Evolutionary conservation across 768 basidiomycete species (phyloP), one percentile per base, ranked within the genome.

Genomic region (Royoungia palumana): DNA sequence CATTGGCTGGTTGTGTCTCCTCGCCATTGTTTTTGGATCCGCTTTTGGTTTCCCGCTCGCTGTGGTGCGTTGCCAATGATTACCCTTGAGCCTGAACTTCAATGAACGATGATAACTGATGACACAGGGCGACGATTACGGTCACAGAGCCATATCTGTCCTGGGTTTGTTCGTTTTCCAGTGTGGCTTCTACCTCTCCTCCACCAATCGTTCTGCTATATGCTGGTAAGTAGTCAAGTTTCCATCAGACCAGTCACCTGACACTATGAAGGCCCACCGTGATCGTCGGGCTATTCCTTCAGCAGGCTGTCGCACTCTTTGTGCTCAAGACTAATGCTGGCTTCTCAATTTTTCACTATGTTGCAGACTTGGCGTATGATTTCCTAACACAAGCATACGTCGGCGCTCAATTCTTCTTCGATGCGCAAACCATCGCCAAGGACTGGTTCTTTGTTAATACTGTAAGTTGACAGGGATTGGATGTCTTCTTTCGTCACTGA

Each of bases 361-460:
- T 94, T 51, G 89, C 92, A 5, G 77, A 70, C 41, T 78, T 89
- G 14, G 90, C 90, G 6, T 74, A 78, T n/a, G 88, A 91, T 66
- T 91, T 92, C 70, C 75, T 95, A 48, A 65, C 65, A 13, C 73
- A 88, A 66, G 85, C 81, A 21, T 66, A 78, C 48, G 77, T 74
- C 34, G 93, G 90, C 27, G 87, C 87, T 20, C 72, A 59, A 7
- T 94, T 93, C 78, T 93, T 96, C 76, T 92, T 92, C 64, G 84
- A 85, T 58, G 64, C 73, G 0, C 78, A 83, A 0, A 79, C 78
- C 35, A 74, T 85, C 44, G 51, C 63, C 36, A 85, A 87, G 61
- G 77, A 84, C 53, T 93, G 87, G 87, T 91, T 92, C 75, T 90
- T 91, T 60, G 83, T 89, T 53, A 87, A 86, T 65, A 83, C 81